Evolutionary conservation across 331 rosid genomes (phyloP).

Genomic region (Saraca asoca): DNA sequence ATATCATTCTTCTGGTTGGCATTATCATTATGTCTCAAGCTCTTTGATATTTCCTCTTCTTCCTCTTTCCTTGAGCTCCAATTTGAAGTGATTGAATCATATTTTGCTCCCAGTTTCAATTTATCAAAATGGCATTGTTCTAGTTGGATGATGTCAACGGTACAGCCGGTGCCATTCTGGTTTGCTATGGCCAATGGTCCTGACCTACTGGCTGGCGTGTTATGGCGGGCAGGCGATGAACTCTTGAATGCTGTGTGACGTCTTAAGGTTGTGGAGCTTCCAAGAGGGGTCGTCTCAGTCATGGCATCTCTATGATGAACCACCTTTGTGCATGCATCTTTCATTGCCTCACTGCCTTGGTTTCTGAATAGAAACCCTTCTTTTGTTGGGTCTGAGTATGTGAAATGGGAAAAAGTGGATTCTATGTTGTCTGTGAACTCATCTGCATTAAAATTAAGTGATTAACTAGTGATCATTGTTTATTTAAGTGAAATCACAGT

Average conservation of each 20-base stretch:
- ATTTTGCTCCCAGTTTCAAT: constrained; percentile 67
- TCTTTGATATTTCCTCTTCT: constrained; percentile 88
- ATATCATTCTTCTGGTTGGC: constrained; percentile 55
- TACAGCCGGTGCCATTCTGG: constrained; percentile 37
- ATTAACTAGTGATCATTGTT: constrained; percentile 6
- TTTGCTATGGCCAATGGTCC: constrained; percentile 65
- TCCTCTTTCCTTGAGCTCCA: constrained; percentile 97
- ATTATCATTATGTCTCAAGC: constrained; percentile 66
- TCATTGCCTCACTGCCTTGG: constrained; percentile 43
- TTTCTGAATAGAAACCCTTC: constrained; percentile 69
- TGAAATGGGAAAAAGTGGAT: constrained; percentile 52
- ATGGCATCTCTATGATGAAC: constrained; percentile 72
- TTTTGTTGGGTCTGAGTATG: constrained; percentile 53
- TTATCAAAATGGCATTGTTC: constrained; percentile 85
- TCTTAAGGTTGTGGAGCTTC: constrained; percentile 91
- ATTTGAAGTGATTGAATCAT: constrained; percentile 67
- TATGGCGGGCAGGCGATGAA: constrained; percentile 85
- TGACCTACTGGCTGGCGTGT: constrained; percentile 84
- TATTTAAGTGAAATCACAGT: constrained; percentile 5
- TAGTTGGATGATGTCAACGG: constrained; percentile 64
- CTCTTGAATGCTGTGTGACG: constrained; percentile 82
- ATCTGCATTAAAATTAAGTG: constrained; percentile 58
- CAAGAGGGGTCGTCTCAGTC: constrained; percentile 95
- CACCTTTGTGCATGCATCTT: constrained; percentile 57
- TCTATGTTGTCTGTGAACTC: constrained; percentile 72